Conservation (phyloP, 805 yeast species). For the Yarrowia sp. region DNA sequence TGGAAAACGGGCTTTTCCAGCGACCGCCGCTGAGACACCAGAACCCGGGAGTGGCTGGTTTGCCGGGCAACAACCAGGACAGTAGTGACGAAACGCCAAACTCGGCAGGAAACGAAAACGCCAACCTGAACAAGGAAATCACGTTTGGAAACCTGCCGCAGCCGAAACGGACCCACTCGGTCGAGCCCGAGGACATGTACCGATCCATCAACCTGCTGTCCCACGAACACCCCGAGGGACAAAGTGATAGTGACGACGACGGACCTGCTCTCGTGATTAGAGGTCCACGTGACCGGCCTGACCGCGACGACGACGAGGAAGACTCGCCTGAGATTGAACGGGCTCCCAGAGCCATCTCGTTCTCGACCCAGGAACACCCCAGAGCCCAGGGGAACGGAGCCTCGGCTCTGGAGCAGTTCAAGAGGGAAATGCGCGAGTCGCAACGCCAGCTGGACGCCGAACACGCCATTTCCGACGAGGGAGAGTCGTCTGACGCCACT, state of each 20-base stretch:
- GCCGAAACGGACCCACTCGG: slow-evolving; percentile 50
- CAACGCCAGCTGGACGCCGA: slow-evolving; percentile 10
- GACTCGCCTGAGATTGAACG: slow-evolving; percentile 17
- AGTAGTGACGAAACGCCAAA: background rate
- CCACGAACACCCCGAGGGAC: slow-evolving; percentile 41
- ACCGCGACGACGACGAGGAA: slow-evolving; percentile 44
- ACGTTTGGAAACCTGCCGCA: slow-evolving; percentile 64
- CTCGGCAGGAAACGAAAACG: slow-evolving; percentile 14
- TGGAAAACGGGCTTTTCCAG: slow-evolving; percentile 11
- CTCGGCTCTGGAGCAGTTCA: slow-evolving; percentile 21
- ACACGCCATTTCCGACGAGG: slow-evolving; percentile 13
- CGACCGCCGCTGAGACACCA: slow-evolving; percentile 29
- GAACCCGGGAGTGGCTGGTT: slow-evolving; percentile 3
- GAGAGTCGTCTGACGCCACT: slow-evolving; percentile 26
- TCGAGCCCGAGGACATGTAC: slow-evolving; percentile 83
- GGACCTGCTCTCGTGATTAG: slow-evolving; percentile 81
- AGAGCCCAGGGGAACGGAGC: background rate
- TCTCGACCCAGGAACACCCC: slow-evolving; percentile 30
- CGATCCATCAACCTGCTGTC: slow-evolving; percentile 79
- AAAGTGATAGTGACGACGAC: slow-evolving; percentile 54
- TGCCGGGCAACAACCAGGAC: background rate
- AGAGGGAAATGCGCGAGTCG: slow-evolving; percentile 23
- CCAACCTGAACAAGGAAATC: slow-evolving; percentile 53
- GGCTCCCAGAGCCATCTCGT: slow-evolving; percentile 18
- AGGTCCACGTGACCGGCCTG: slow-evolving; percentile 66